These are phyloP conservation scores for Albophoma yamanashiensis DNA, from an alignment of 2,329 filamentous ascomycete genomes.

Conservation along the genomic window DNA sequence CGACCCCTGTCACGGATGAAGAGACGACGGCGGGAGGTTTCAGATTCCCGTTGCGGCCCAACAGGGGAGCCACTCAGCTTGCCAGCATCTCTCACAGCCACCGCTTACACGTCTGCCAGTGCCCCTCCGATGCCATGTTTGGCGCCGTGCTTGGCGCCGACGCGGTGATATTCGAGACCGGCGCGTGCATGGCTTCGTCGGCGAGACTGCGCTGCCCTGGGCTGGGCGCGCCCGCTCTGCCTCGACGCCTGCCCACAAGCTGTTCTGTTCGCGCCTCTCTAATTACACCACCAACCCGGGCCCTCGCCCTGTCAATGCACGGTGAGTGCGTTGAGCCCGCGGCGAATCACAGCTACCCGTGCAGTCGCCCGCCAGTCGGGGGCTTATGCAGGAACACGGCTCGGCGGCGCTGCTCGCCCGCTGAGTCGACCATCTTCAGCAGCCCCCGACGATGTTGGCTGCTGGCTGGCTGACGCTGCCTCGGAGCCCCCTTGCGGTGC, in stretches of 20 bases:
- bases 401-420: neutral
- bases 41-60: neutral
- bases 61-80: neutral
- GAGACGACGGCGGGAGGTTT: neutral
- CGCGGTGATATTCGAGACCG: neutral
- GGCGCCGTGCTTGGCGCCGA: neutral
- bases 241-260: neutral
- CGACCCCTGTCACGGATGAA: neutral
- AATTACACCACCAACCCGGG: neutral
- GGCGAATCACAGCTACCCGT: neutral
- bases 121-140: neutral
- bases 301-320: neutral
- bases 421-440: neutral
- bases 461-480: neutral
- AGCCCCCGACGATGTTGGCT: neutral
- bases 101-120: neutral
- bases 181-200: neutral
- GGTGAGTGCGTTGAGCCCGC: conserved; percentile 4
- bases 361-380: neutral
- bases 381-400: conserved; percentile 1
- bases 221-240: neutral
- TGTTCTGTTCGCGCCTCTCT: neutral
- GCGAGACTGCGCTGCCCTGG: neutral
- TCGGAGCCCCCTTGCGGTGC: neutral
- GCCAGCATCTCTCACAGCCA: neutral